Conservation (phyloP, 495 filamentous ascomycete species). For the Aspergillus panamensis region DNA sequence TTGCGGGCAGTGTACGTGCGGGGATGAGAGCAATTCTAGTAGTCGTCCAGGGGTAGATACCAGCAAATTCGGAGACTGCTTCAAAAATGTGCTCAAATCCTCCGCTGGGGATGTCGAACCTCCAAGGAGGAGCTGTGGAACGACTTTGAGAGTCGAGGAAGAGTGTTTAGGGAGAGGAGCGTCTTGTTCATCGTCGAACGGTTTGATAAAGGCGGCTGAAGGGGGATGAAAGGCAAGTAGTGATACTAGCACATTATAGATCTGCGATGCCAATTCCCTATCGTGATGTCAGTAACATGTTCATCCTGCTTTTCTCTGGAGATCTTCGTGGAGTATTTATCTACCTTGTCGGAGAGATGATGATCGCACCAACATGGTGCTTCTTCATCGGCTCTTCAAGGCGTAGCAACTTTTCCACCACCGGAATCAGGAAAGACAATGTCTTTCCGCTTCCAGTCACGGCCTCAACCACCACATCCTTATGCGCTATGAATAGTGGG, state of each 20-base stretch:
- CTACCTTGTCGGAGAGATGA: constrained; percentile 82
- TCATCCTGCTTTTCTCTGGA: background rate
- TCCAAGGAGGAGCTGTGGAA: constrained; percentile 87
- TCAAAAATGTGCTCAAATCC: constrained; percentile 78
- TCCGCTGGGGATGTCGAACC: constrained; percentile 78
- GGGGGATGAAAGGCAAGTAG: constrained; percentile 78
- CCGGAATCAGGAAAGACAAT: constrained; percentile 81
- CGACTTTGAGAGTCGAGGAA: constrained; percentile 53
- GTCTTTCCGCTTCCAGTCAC: constrained; percentile 97
- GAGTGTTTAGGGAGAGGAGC: constrained; percentile 50
- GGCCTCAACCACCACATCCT: constrained; percentile 95
- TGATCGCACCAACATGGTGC: constrained; percentile 83
- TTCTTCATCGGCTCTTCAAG: constrained; percentile 74
- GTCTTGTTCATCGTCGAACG: constrained; percentile 47
- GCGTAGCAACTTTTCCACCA: constrained; percentile 79
- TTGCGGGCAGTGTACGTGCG: constrained; percentile 81
- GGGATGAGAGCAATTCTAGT: constrained; percentile 83
- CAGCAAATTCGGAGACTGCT: constrained; percentile 76
- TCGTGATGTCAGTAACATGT: constrained; percentile 14
- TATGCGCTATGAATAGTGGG: constrained; percentile 86
- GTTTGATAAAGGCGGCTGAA: constrained; percentile 61
- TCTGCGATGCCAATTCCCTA: constrained; percentile 87
- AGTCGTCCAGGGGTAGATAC: constrained; percentile 87
- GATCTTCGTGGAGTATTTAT: constrained; percentile 22
- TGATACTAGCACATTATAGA: constrained; percentile 73